phyloP scores from a whole-genome alignment of 75 land plant species.

The Pinus albicaulis region DNA sequence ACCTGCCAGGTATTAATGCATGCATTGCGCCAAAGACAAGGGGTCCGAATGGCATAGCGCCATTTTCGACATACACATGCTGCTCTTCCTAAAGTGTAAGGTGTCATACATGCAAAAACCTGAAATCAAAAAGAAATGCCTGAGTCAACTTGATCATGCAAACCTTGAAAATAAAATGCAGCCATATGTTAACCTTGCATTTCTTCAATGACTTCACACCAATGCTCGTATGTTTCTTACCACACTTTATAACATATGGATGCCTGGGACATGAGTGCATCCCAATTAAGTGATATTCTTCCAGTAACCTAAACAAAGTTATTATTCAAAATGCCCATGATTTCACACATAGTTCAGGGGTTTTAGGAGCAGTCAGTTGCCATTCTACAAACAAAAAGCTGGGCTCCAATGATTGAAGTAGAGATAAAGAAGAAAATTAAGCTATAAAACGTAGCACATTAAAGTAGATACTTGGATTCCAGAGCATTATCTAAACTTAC shows the following conservation, averaged over 20 bases:
- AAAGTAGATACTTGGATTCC: not conserved
- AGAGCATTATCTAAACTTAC: not conserved
- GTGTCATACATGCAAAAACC: constrained; percentile 77
- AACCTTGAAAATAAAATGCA: not conserved
- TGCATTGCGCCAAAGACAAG: constrained; percentile 84
- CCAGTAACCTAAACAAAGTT: not conserved
- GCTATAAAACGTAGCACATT: not conserved
- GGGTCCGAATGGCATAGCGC: constrained; percentile 84
- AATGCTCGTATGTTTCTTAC: not conserved
- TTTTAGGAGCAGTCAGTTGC: not conserved
- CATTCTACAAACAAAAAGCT: not conserved
- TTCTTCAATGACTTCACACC: not conserved
- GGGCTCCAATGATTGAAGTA: no score
- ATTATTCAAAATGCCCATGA: not conserved
- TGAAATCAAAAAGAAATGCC: constrained; percentile 17
- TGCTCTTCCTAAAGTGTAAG: constrained; percentile 82
- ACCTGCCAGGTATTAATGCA: constrained; percentile 99
- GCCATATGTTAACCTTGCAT: not conserved
- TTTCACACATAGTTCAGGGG: not conserved
- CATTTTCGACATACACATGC: constrained; percentile 97
- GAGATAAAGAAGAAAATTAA: no score
- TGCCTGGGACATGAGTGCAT: not conserved
- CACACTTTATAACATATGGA: not conserved
- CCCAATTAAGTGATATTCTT: not conserved
- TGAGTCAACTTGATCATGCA: not conserved